These are phyloP conservation scores for Ascochyta rabiei DNA, from an alignment of 2,329 filamentous ascomycete species.

Conservation along the genomic window DNA sequence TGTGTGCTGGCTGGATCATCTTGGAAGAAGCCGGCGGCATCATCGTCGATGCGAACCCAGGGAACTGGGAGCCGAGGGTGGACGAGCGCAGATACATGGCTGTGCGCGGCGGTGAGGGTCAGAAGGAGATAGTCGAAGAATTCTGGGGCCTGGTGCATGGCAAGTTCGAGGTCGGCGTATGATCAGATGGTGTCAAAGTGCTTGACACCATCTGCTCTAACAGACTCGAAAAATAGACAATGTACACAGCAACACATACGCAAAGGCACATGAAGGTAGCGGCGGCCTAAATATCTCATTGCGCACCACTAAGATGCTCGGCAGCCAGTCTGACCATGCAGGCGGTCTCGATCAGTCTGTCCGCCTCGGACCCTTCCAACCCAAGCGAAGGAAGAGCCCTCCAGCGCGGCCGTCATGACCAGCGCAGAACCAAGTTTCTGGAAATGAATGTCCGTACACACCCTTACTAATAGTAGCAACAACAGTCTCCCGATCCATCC, in stretches of 20 bases:
- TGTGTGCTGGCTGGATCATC: conserved; percentile 81
- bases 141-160: conserved; percentile 57
- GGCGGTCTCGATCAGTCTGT: conserved; percentile 38
- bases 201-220: conserved; percentile 1
- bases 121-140: conserved; percentile 55
- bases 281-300: conserved; percentile 40
- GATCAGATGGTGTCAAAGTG: conserved; percentile 10
- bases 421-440: conserved; percentile 32
- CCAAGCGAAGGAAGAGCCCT: conserved; percentile 23
- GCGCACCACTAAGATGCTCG: conserved; percentile 33
- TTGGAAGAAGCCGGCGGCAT: conserved; percentile 74
- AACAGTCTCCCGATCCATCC: conserved; percentile 20
- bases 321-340: conserved; percentile 29
- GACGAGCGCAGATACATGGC: conserved; percentile 64
- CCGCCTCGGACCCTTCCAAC: conserved; percentile 29
- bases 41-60: conserved; percentile 75
- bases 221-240: background rate
- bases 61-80: conserved; percentile 66
- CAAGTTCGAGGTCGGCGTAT: conserved; percentile 51
- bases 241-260: background rate
- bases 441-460: conserved; percentile 26
- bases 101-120: conserved; percentile 53
- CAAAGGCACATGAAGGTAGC: conserved; percentile 22
- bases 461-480: conserved; percentile 11
- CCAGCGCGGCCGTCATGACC: conserved; percentile 30